Base-by-base conservation (phyloP, 106 monocot genomes). In the Phalaenopsis equestris region DNA sequence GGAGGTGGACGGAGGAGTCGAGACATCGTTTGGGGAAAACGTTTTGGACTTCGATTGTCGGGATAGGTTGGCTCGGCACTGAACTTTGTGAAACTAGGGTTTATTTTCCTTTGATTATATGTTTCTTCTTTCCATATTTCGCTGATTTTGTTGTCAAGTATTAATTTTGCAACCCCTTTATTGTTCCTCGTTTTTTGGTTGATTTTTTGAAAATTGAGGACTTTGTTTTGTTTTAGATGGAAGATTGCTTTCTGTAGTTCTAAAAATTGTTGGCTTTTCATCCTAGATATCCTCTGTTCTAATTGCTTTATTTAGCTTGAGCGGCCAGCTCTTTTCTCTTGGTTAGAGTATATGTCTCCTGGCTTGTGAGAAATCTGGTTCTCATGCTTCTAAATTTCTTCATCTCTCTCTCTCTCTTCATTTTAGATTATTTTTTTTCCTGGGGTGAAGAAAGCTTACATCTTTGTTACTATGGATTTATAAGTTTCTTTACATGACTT, bases 21-120 rank as follows among this genome's bases (percentile, higher is more conserved):
- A 86, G 55, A 86, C 77, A 4, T 91, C 87, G 37, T 84, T 89
- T 52, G 91, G 86, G 65, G 91, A 91, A 80, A 85, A 87, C 42
- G 58, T 83, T 57, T 46, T 87, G 8, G 87, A 85, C 21, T 36
- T 41, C 15, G 91, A 89, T 19, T 38, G 78, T 6, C 75, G 80
- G 65, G 85, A 83, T 19, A 89, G 88, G 91, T 88, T 64, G 17
- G 80, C 37, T 15, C 6, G 58, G 3, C 70, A 19, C 38, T 39
- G 9, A 8, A 2, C 61, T 57, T 41, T 39, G 41, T 55, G 17
- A 39, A 56, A 7, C 55, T 56, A 57, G 78, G 56, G 39, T 78
- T 56, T 41, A 58, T 9, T 56, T 41, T 10, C 17, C 41, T 58
- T 42, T 11, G 23, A 17, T 77, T 52, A 21, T 75, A 23, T 52